These are phyloP conservation scores for Scytalidium lignicola DNA, from an alignment of 2,329 filamentous ascomycete genomes.

Conservation along the genomic window DNA sequence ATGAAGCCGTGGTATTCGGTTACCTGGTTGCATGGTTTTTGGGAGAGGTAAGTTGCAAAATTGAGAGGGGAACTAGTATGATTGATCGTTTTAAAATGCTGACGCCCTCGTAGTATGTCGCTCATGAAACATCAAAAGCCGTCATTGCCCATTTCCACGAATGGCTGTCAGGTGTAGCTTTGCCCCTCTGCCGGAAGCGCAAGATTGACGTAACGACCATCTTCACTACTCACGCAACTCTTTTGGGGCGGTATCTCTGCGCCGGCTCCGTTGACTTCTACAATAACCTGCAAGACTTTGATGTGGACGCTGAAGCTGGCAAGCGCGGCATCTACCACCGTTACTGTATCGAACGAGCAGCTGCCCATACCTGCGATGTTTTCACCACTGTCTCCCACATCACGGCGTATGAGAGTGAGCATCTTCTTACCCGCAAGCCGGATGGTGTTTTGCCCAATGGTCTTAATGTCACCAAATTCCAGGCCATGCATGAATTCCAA, in stretches of 20 bases:
- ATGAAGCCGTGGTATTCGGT: constrained; percentile 95
- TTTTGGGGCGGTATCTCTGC: constrained; percentile 92
- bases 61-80: neutral
- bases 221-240: constrained; percentile 95
- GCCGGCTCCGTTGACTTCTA: constrained; percentile 98
- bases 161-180: constrained; percentile 91
- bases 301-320: constrained; percentile 92
- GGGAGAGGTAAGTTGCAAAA: constrained; percentile 66
- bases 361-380: constrained; percentile 87
- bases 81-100: no score
- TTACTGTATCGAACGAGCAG: constrained; percentile 95
- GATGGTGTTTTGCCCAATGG: constrained; percentile 96
- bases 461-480: constrained; percentile 97
- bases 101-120: constrained; percentile 66
- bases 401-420: constrained; percentile 96
- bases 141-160: constrained; percentile 99
- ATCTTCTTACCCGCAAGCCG: constrained; percentile 93
- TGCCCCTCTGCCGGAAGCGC: constrained; percentile 87
- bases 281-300: constrained; percentile 96
- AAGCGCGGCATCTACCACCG: constrained; percentile 98
- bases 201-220: constrained; percentile 96
- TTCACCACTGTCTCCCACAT: constrained; percentile 99
- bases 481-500: constrained; percentile 97
- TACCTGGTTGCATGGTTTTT: constrained; percentile 98
- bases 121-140: constrained; percentile 83